A percentile compares a stretch with the other conserved stretches of the same genome.
Evolutionary conservation across 495 filamentous ascomycete species (phyloP).

Genomic region (Lepidopterella palustris): DNA sequence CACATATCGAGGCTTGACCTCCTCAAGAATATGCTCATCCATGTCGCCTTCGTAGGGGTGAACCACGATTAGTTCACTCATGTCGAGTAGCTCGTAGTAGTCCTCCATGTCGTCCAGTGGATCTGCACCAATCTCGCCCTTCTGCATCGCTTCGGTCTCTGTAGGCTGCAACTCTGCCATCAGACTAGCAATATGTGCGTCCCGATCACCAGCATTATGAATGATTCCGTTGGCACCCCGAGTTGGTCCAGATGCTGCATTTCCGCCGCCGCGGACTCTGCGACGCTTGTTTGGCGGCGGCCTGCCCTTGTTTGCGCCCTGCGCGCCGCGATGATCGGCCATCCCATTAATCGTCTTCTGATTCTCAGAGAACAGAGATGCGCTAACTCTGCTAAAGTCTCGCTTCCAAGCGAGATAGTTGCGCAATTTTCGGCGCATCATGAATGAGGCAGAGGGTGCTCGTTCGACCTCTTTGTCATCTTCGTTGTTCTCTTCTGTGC

Average conservation of each 20-base stretch:
- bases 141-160: slow-evolving; percentile 55
- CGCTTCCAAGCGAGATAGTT: slow-evolving; percentile 90
- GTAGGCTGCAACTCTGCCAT: slow-evolving; percentile 63
- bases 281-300: slow-evolving; percentile 83
- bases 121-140: slow-evolving; percentile 72
- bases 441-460: slow-evolving; percentile 67
- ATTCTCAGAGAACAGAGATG: slow-evolving; percentile 64
- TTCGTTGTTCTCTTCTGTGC: slow-evolving; percentile 42
- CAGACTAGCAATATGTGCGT: slow-evolving; percentile 62
- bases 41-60: slow-evolving; percentile 93
- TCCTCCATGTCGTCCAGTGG: slow-evolving; percentile 76
- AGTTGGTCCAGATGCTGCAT: slow-evolving; percentile 46
- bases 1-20: slow-evolving; percentile 85
- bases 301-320: slow-evolving; percentile 48
- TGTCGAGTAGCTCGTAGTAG: slow-evolving; percentile 88
- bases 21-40: slow-evolving; percentile 92
- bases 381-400: slow-evolving; percentile 77
- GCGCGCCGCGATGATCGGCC: slow-evolving; percentile 42
- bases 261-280: slow-evolving; percentile 75
- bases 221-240: slow-evolving; percentile 61
- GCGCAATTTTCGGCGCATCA: slow-evolving; percentile 82
- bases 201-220: slow-evolving; percentile 71
- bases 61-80: slow-evolving; percentile 78
- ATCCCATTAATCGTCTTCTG: slow-evolving; percentile 69
- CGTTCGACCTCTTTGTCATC: slow-evolving; percentile 40